phyloP scores from a whole-genome alignment of 768 basidiomycete genomes.

The Termitomyces heimii region DNA sequence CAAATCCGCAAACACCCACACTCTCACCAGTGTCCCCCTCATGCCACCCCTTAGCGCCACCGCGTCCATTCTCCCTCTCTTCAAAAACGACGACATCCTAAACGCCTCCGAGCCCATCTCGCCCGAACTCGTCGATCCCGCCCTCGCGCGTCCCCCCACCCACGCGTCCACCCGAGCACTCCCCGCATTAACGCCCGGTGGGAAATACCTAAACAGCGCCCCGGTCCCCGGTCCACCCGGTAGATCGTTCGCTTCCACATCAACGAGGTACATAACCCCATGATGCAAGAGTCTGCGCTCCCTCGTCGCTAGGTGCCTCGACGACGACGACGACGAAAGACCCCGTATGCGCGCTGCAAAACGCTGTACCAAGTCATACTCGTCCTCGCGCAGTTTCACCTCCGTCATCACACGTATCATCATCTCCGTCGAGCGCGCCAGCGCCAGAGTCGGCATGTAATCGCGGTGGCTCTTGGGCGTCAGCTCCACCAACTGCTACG shows the following conservation, averaged over 20 bases:
- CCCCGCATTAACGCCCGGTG: slow-evolving; percentile 4
- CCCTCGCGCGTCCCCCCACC: slow-evolving; percentile 26
- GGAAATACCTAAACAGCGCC: slow-evolving; percentile 5
- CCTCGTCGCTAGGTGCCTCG: slow-evolving; percentile 53
- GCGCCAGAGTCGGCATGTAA: slow-evolving; percentile 60
- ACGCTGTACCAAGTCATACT: slow-evolving; percentile 69
- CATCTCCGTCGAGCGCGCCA: slow-evolving; percentile 60
- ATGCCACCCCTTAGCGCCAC: background rate
- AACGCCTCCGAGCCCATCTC: slow-evolving; percentile 9
- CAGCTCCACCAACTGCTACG: slow-evolving; percentile 61
- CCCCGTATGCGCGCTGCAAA: slow-evolving; percentile 57
- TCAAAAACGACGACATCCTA: slow-evolving; percentile 7
- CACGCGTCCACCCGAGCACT: background rate
- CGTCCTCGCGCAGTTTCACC: slow-evolving; percentile 82
- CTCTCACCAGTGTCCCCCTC: slow-evolving; percentile 21
- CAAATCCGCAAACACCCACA: slow-evolving; percentile 57
- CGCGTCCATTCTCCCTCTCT: background rate
- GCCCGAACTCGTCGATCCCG: slow-evolving; percentile 19
- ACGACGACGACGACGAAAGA: slow-evolving; percentile 41
- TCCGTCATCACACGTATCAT: slow-evolving; percentile 77
- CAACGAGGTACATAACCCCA: slow-evolving; percentile 48
- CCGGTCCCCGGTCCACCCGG: slow-evolving; percentile 8
- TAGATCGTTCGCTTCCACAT: slow-evolving; percentile 21
- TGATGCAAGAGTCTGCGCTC: slow-evolving; percentile 72
- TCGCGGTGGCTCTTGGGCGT: slow-evolving; percentile 71